Percentiles rank a stretch among this genome's conserved stretches.
Evolutionary conservation across 257 asterid species (phyloP).

Genomic region (Avicennia marina): DNA sequence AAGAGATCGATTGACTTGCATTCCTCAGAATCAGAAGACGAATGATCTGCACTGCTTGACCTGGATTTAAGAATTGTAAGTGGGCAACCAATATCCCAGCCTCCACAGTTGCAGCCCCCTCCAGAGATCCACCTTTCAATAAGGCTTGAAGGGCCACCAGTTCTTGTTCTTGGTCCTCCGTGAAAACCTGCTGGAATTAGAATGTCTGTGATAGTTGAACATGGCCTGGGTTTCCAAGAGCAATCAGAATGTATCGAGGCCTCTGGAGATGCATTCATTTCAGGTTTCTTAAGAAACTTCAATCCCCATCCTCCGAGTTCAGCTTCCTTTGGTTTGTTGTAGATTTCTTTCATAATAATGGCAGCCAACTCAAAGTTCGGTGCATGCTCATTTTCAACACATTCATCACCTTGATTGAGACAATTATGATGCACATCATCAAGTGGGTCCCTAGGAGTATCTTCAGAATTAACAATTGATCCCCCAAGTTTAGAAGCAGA

Average conservation of each 20-base stretch:
- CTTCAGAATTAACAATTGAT: too few relatives aligned
- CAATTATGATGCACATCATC: conserved; percentile 19
- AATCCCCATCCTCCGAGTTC: conserved; percentile 69
- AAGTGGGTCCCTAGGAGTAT: conserved; percentile 31
- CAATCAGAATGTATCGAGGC: conserved; percentile 10
- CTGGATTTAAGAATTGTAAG: conserved; percentile 37
- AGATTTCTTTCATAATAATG: conserved; percentile 37
- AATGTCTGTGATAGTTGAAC: conserved; percentile 44
- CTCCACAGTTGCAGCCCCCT: conserved; percentile 70
- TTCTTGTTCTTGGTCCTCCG: conserved; percentile 54
- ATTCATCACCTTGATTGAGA: conserved; percentile 18
- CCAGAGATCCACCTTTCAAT: conserved; percentile 57
- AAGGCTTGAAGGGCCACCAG: conserved; percentile 58
- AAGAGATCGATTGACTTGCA: conserved; percentile 54
- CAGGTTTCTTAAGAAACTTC: conserved; percentile 52
- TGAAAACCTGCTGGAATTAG: conserved; percentile 59
- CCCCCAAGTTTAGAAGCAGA: conserved; percentile 25
- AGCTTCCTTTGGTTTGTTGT: conserved; percentile 31
- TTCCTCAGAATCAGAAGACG: conserved; percentile 27
- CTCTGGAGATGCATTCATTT: conserved; percentile 14
- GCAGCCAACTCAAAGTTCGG: conserved; percentile 65
- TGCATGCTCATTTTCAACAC: conserved; percentile 15
- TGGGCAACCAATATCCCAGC: conserved; percentile 76
- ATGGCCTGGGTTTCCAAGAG: conserved; percentile 26
- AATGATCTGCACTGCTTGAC: conserved; percentile 13